Conservation (phyloP, 2,329 filamentous ascomycete species). For the Chaetomium sp. region DNA sequence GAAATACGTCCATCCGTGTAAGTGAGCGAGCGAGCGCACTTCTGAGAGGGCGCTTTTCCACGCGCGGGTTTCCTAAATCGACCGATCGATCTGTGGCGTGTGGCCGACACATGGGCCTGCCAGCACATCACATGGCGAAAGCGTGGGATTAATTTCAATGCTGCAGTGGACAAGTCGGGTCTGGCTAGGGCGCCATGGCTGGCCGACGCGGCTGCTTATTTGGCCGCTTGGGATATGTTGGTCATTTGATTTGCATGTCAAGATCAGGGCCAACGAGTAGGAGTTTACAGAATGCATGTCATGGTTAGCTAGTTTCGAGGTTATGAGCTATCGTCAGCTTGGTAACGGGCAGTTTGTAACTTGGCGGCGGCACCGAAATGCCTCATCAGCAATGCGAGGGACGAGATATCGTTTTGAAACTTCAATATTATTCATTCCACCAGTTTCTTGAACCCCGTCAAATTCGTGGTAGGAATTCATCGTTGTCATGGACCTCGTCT, state of each 20-base stretch:
- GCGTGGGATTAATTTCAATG: not conserved
- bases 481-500: slow-evolving; percentile 37
- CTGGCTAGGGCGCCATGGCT: not conserved
- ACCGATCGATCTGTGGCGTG: not conserved
- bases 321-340: not conserved
- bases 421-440: slow-evolving; percentile 18
- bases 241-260: not conserved
- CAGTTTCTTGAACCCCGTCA: slow-evolving; percentile 1
- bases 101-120: not conserved
- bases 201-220: too few species aligned
- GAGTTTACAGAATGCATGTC: not conserved
- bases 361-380: not conserved
- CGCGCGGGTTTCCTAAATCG: not conserved
- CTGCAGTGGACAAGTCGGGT: not conserved
- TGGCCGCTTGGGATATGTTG: not conserved
- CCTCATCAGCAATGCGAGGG: too few species aligned
- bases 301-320: not conserved
- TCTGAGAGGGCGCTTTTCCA: too few species aligned
- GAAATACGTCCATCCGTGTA: slow-evolving; percentile 11
- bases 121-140: not conserved
- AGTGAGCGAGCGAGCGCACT: not conserved
- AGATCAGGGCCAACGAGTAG: not conserved
- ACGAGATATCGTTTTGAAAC: not conserved
- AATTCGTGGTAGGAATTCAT: slow-evolving; percentile 28
- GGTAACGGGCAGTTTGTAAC: not conserved